A percentile compares a stretch with the other conserved stretches of the same genome.
phyloP scores from a whole-genome alignment of 2,329 filamentous ascomycete genomes.

The Fusarium ambrosium region DNA sequence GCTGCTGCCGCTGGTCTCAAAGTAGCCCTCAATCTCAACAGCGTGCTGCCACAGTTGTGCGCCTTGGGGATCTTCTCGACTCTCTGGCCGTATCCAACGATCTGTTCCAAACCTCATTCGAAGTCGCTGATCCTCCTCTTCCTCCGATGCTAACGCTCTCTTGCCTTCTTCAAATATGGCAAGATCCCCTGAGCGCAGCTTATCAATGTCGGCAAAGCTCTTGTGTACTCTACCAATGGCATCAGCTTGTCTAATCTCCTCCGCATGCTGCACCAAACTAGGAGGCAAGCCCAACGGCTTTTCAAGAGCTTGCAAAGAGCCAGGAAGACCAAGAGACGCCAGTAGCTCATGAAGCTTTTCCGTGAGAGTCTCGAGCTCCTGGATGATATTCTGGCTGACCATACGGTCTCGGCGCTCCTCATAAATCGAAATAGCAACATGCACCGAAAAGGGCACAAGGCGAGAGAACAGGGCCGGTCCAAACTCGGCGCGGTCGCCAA shows the following conservation, averaged over 20 bases:
- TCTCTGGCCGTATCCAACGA: constrained; percentile 81
- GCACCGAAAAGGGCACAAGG: constrained; percentile 94
- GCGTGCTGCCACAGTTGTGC: constrained; percentile 80
- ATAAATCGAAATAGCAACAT: constrained; percentile 95
- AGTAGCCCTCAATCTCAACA: constrained; percentile 87
- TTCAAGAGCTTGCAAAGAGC: constrained; percentile 92
- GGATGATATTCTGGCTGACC: constrained; percentile 88
- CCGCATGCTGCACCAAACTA: constrained; percentile 87
- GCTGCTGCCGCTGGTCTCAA: constrained; percentile 73
- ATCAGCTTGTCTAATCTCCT: constrained; percentile 93
- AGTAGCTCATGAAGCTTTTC: constrained; percentile 83
- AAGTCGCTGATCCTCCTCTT: constrained; percentile 83
- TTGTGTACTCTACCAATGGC: constrained; percentile 82
- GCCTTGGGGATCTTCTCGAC: constrained; percentile 75
- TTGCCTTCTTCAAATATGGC: constrained; percentile 87
- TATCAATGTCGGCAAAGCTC: constrained; percentile 90
- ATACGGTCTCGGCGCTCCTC: constrained; percentile 91
- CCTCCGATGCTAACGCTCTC: constrained; percentile 81
- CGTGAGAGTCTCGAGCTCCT: constrained; percentile 85
- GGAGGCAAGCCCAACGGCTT: constrained; percentile 93
- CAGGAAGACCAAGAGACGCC: constrained; percentile 87
- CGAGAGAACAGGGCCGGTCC: constrained; percentile 90
- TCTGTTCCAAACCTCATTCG: constrained; percentile 87
- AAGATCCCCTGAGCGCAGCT: constrained; percentile 84
- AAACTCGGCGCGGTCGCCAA: constrained; percentile 85